Percentiles rank a stretch among this genome's conserved stretches.
phyloP scores from a whole-genome alignment of 169 alveolate species.

The Cryptosporidium sp. region DNA sequence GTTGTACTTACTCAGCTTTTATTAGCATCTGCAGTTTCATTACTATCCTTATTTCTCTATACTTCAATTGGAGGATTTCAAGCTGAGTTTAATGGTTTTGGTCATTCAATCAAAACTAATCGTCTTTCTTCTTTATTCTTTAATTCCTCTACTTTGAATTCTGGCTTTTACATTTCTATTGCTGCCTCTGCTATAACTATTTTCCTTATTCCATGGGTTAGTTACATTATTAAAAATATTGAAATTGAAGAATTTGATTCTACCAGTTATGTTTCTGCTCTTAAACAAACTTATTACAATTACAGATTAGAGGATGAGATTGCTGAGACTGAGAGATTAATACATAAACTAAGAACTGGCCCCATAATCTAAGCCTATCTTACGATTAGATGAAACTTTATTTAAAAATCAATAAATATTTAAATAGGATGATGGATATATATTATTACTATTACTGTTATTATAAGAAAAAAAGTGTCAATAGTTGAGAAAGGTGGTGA shows the following conservation, averaged over 20 bases:
- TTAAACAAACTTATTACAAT: conserved; percentile 50
- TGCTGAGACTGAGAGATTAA: conserved; percentile 43
- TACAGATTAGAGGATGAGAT: conserved; percentile 58
- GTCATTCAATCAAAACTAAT: conserved; percentile 31
- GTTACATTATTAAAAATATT: conserved; percentile 29
- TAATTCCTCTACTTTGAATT: conserved; percentile 36
- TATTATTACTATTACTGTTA: too few species aligned
- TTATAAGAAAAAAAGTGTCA: too few species aligned
- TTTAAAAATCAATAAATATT: too few species aligned
- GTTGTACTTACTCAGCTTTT: conserved; percentile 49
- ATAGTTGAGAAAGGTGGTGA: too few species aligned
- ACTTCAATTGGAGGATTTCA: conserved; percentile 59
- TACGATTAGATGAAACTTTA: too few species aligned
- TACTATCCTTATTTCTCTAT: conserved; percentile 20
- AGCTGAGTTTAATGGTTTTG: conserved; percentile 61
- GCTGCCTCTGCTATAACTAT: conserved; percentile 48
- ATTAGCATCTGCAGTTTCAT: conserved; percentile 44
- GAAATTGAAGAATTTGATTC: conserved; percentile 14
- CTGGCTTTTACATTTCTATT: conserved; percentile 50
- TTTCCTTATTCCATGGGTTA: conserved; percentile 56
- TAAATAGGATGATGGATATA: too few species aligned
- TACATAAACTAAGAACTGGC: conserved; percentile 26
- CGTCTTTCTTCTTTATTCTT: conserved; percentile 63
- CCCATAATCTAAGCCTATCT: conserved; percentile 13
- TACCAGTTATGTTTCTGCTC: conserved; percentile 23